Base-by-base conservation (phyloP, 2,329 filamentous ascomycete species). In the Cercospora sesami region DNA sequence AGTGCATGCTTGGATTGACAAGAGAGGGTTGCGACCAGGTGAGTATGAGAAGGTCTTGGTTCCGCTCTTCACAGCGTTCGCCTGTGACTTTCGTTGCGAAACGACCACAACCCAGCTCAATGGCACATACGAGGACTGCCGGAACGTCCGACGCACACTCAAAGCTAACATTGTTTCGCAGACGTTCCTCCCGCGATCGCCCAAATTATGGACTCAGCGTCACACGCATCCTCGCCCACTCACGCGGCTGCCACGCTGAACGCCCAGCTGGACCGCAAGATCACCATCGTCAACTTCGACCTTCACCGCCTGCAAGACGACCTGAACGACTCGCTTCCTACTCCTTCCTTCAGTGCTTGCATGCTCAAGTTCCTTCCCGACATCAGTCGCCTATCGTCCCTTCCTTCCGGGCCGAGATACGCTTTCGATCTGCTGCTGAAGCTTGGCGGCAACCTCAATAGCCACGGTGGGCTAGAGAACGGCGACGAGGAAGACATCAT, bases 251-350 rank as follows among this genome's bases (percentile, higher is more conserved):
- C 80, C 36, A 84, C 83, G 1, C 81, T 86, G 69, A 85, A 85
- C 74, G 83, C 83, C n/a, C 84, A 86, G 74, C 82, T 86, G 69
- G 84, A 86, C 76, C 84, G 84, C 80, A 86, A 86, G 73, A 86
- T 86, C 78, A 86, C 84, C 42, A 85, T 86, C 65, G 83, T 86
- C 65, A 86, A 86, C 78, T 85, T 85, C 75, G 84, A 86, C 74
- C 82, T 86, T 3, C 84, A 86, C 79, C 82, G 84, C 62, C 80
- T 86, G 58, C 84, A 86, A 75, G 84, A 86, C 76, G 83, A 85
- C 72, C 80, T 86, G 71, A 85, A 85, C 77, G 83, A 85, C 74
- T 83, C 82, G 63, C 83, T 86, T 62, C 83, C 83, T 21, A 82
- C 82, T 5, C 80, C 83, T 4, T 84, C 84, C 71, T 86, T 86